Percentiles rank a stretch among this genome's conserved stretches.
These are phyloP conservation scores for Eucommia ulmoides DNA, from an alignment of 257 asterid species.

Conservation along the genomic window DNA sequence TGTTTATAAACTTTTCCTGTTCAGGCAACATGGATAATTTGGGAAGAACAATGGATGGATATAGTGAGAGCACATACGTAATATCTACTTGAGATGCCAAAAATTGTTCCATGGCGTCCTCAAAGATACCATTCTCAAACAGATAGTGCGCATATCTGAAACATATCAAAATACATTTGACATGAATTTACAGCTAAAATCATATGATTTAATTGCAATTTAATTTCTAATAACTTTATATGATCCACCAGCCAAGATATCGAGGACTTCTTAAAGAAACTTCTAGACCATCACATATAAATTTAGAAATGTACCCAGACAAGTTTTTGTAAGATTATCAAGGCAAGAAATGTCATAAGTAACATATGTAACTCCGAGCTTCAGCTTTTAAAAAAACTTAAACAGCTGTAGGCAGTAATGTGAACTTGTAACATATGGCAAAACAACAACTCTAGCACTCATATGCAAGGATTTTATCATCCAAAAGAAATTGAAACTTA, in stretches of 20 bases:
- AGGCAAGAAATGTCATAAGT: too few relatives aligned
- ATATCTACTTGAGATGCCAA: constrained; percentile 92
- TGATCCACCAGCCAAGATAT: background rate
- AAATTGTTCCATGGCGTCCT: constrained; percentile 96
- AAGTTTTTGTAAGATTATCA: too few relatives aligned
- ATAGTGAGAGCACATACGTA: constrained; percentile 68
- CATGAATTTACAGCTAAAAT: background rate
- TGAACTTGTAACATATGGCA: too few relatives aligned
- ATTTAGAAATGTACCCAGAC: background rate
- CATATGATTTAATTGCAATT: background rate
- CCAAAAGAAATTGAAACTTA: too few relatives aligned
- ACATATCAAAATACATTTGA: constrained; percentile 1
- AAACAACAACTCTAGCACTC: too few relatives aligned
- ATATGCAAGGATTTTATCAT: too few relatives aligned
- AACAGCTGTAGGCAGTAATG: too few relatives aligned
- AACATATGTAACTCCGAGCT: too few relatives aligned
- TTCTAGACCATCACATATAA: background rate
- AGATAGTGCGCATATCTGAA: constrained; percentile 87
- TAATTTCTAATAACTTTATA: background rate
- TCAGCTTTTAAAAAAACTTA: too few relatives aligned
- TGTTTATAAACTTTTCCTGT: constrained; percentile 62
- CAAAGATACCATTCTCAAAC: constrained; percentile 84
- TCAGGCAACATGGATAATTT: constrained; percentile 75
- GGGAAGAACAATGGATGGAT: constrained; percentile 76
- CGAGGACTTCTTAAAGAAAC: background rate